Conservation (phyloP, 768 basidiomycete species). For the Calocybe cyanea region DNA sequence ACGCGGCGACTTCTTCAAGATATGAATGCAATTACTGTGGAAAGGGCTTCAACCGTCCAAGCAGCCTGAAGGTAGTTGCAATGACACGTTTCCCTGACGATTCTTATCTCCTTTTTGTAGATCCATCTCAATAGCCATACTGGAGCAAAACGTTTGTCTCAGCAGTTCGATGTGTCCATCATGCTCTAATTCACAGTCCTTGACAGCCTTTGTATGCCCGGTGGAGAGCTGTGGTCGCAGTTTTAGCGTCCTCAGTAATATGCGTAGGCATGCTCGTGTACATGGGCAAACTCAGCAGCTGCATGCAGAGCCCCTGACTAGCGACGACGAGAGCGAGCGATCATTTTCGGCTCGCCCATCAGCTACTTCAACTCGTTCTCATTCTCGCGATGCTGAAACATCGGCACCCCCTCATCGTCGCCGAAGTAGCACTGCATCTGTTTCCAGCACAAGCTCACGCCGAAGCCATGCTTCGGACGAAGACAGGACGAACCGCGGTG, state of each 20-base stretch:
- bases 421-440: slow-evolving; percentile 36
- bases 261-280: slow-evolving; percentile 80
- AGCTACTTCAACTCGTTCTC: slow-evolving; percentile 3
- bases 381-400: slow-evolving; percentile 6
- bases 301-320: slow-evolving; percentile 36
- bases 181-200: slow-evolving; percentile 10
- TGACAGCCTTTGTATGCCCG: slow-evolving; percentile 70
- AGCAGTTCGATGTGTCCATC: slow-evolving; percentile 6
- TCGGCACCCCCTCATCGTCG: slow-evolving; percentile 26
- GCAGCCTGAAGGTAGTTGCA: slow-evolving; percentile 69
- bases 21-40: slow-evolving; percentile 79
- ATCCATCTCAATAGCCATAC: slow-evolving; percentile 85
- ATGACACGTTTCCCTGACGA: slow-evolving; percentile 10
- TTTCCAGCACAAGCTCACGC: slow-evolving; percentile 37
- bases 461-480: slow-evolving; percentile 36
- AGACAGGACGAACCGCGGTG: slow-evolving; percentile 20
- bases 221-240: slow-evolving; percentile 72
- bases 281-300: slow-evolving; percentile 37
- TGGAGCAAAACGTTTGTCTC: slow-evolving; percentile 73
- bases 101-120: slow-evolving; percentile 29
- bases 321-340: slow-evolving; percentile 42
- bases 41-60: slow-evolving; percentile 79
- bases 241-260: slow-evolving; percentile 86
- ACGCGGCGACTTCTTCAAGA: slow-evolving; percentile 37
- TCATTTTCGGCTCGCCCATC: slow-evolving; percentile 21